Evolutionary conservation across 2,329 filamentous ascomycete genomes (phyloP), one percentile per base, ranked within the genome.

Genomic region (Fusarium palustre): DNA sequence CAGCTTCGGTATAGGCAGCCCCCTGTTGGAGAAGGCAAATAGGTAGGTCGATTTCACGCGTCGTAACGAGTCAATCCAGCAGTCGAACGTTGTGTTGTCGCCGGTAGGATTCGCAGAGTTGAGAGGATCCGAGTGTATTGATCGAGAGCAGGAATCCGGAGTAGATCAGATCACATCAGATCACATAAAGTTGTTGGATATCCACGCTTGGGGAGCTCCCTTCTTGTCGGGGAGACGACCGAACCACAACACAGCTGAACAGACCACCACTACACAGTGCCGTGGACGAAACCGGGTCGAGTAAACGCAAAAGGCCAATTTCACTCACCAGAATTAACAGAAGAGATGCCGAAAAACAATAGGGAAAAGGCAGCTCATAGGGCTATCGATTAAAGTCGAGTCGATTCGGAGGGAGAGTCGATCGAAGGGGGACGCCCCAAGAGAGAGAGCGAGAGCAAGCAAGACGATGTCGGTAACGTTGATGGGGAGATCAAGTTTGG

Each of bases 401-500:
- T 48, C 52, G 52, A 55, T 34, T 48, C 41, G 52, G 47, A 70
- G 52, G 53, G 60, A 60, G 60, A 53, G 57, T 52, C 67, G 66
- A 55, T 67, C 67, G 67, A 70, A 70, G 59, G 67, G 63, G 59
- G 61, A 41, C 49, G 47, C 68, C 68, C 59, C 64, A 46, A 55
- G 45, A 61, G 55, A 60, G 55, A 59, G 52, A 68, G 54, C 64
- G 59, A 69, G 63, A 42, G 53, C 59, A 59, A 69, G 63, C 39
- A 50, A 61, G 60, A 65, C 56, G 60, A 55, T 39, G 56, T 65
- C 61, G 60, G 60, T 64, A 59, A 70, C 63, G 68, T 71, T 69
- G 69, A 73, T 71, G 68, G 59, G 64, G 59, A 68, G 70, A 71
- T 60, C 63, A 65, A 66, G 72, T 65, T 70, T 69, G 45, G 68